These are phyloP conservation scores for Pseudonitzschia multistriata DNA, from an alignment of 108 stramenopile species.

Conservation along the genomic window DNA sequence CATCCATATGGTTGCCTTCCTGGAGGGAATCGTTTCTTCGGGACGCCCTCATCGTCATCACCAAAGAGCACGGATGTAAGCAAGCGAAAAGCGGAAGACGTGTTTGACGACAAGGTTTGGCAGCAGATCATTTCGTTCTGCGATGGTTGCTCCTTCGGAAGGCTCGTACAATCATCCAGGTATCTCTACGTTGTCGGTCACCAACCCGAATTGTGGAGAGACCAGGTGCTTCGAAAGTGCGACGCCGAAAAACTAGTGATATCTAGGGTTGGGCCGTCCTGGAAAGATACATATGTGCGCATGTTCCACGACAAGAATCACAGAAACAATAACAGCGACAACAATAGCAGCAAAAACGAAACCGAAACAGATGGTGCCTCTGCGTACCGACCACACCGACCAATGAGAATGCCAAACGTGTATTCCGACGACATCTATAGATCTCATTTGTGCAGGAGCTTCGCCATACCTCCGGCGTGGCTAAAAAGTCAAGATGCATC, in stretches of 20 bases:
- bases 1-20: slow-evolving; percentile 83
- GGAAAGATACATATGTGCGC: slow-evolving; percentile 23
- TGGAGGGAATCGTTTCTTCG: slow-evolving; percentile 70
- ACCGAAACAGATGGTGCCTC: not conserved
- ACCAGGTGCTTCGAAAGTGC: slow-evolving; percentile 59
- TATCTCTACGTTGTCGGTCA: slow-evolving; percentile 79
- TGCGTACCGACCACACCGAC: slow-evolving; percentile 37
- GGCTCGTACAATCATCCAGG: slow-evolving; percentile 44
- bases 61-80: not conserved
- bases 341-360: not conserved
- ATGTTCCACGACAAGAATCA: slow-evolving; percentile 10
- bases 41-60: not conserved
- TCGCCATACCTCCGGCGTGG: slow-evolving; percentile 67
- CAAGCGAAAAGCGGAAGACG: not conserved
- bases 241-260: slow-evolving; percentile 11
- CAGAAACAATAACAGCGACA: not conserved
- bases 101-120: slow-evolving; percentile 57
- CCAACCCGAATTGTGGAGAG: slow-evolving; percentile 85
- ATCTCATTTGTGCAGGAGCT: slow-evolving; percentile 78
- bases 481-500: slow-evolving; percentile 31
- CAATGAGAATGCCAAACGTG: slow-evolving; percentile 64
- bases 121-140: slow-evolving; percentile 55
- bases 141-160: slow-evolving; percentile 46
- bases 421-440: slow-evolving; percentile 79
- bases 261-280: slow-evolving; percentile 23